Conservation (phyloP, 202 grass and related monocot species). For the Carex sylvatica region DNA sequence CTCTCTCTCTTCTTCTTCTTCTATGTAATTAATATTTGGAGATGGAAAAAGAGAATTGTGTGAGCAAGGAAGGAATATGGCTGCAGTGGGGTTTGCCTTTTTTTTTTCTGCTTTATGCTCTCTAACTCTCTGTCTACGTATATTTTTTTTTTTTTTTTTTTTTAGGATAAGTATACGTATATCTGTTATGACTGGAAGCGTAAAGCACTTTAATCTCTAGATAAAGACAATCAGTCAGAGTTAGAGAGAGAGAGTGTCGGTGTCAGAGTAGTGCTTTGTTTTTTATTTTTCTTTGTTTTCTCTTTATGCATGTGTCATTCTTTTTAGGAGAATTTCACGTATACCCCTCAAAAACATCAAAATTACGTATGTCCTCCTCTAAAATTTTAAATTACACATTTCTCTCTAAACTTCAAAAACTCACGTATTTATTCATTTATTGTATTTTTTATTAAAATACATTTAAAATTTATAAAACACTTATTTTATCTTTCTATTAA, state of each 20-base stretch:
- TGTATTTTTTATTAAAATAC: too few species aligned
- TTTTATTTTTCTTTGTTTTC: conserved; percentile 46
- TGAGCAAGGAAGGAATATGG: neutral
- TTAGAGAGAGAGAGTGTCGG: neutral
- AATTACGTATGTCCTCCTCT: too few species aligned
- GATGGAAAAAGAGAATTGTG: neutral
- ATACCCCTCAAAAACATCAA: too few species aligned
- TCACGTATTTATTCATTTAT: too few species aligned
- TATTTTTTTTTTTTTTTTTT: too few species aligned
- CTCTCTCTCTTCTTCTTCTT: neutral
- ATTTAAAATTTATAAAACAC: too few species aligned
- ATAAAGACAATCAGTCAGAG: neutral
- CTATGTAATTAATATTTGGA: conserved; percentile 4
- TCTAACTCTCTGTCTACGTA: neutral
- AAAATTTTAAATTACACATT: too few species aligned
- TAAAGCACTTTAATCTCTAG: conserved; percentile 38
- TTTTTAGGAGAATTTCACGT: too few species aligned
- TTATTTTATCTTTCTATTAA: too few species aligned
- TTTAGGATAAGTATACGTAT: too few species aligned
- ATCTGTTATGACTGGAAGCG: neutral
- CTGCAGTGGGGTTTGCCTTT: conserved; percentile 21
- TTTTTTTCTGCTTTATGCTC: conserved; percentile 8
- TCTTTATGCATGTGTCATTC: conserved; percentile 17
- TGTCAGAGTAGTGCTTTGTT: conserved; percentile 23
- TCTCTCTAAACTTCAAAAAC: too few species aligned